These are phyloP conservation scores for Chaetomium tenue DNA, from an alignment of 495 filamentous ascomycete species.

Conservation along the genomic window DNA sequence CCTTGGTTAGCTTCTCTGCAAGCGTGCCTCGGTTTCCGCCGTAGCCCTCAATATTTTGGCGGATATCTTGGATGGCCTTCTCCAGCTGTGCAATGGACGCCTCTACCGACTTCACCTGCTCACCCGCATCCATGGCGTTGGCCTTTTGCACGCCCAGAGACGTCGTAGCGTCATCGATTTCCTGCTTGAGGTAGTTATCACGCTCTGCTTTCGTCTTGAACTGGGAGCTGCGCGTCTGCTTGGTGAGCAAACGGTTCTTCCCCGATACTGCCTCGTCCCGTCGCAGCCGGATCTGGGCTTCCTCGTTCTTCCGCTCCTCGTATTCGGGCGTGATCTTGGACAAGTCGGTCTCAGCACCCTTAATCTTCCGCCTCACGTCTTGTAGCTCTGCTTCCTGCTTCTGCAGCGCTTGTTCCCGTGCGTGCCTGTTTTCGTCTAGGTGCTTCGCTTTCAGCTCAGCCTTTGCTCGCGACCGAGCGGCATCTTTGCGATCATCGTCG, in stretches of 20 bases:
- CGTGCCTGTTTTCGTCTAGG: slow-evolving; percentile 73
- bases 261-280: slow-evolving; percentile 73
- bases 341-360: slow-evolving; percentile 72
- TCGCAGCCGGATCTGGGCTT: slow-evolving; percentile 63
- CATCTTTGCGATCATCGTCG: slow-evolving; percentile 84
- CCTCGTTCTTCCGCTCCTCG: slow-evolving; percentile 67
- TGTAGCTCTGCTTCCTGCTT: slow-evolving; percentile 72
- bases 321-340: slow-evolving; percentile 70
- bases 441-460: slow-evolving; percentile 80
- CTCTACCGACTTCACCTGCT: slow-evolving; percentile 78
- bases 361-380: slow-evolving; percentile 70
- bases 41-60: slow-evolving; percentile 73
- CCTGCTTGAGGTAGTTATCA: slow-evolving; percentile 75
- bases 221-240: slow-evolving; percentile 86
- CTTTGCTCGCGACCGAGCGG: slow-evolving; percentile 72
- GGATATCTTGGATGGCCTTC: slow-evolving; percentile 65
- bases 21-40: slow-evolving; percentile 68
- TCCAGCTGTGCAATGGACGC: slow-evolving; percentile 68
- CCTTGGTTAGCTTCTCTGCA: slow-evolving; percentile 67
- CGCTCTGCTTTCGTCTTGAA: slow-evolving; percentile 86
- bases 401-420: slow-evolving; percentile 65
- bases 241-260: slow-evolving; percentile 81
- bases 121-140: slow-evolving; percentile 75
- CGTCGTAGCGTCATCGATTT: slow-evolving; percentile 77
- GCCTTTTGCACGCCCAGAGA: slow-evolving; percentile 75